Evolutionary conservation across 2,329 filamentous ascomycete species (phyloP).

Genomic region (Pseudogymnoascus sp.): DNA sequence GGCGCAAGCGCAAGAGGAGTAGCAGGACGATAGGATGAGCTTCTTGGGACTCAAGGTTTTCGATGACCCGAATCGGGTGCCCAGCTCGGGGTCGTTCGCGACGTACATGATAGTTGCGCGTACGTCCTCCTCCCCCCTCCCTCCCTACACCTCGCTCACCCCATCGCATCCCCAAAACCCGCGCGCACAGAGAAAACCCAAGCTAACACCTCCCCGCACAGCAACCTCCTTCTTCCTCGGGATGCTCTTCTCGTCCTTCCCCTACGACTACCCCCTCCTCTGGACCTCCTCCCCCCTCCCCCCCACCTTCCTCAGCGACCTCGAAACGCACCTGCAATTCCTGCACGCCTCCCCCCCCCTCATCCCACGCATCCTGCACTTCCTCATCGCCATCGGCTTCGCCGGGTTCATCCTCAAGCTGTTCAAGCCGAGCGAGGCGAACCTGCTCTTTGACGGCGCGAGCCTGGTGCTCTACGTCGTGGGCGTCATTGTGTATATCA

Average conservation of each 20-base stretch:
- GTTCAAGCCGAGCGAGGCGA: constrained; percentile 86
- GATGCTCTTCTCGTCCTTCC: constrained; percentile 91
- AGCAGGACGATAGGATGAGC: not conserved
- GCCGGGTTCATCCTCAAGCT: constrained; percentile 88
- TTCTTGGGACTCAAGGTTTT: not conserved
- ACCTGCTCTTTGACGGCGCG: constrained; percentile 85
- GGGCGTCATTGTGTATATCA: constrained; percentile 84
- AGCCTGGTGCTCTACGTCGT: constrained; percentile 68
- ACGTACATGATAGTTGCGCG: too few species aligned
- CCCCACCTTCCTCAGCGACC: constrained; percentile 61
- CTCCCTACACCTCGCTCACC: too few species aligned
- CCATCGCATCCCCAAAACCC: too few species aligned
- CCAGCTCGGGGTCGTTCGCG: too few species aligned
- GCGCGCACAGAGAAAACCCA: too few species aligned
- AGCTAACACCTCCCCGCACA: too few species aligned
- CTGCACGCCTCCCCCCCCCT: constrained; percentile 85
- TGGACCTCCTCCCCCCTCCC: constrained; percentile 62
- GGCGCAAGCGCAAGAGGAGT: too few species aligned
- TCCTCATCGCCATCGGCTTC: constrained; percentile 80
- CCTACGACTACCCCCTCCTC: constrained; percentile 88
- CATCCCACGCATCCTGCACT: constrained; percentile 88
- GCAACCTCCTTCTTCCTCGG: constrained; percentile 96
- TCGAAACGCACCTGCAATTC: constrained; percentile 85
- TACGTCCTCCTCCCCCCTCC: too few species aligned
- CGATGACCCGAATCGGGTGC: constrained; percentile 41